phyloP scores from a whole-genome alignment of 2,329 filamentous ascomycete genomes.

The Aspergillus costaricaensis region DNA sequence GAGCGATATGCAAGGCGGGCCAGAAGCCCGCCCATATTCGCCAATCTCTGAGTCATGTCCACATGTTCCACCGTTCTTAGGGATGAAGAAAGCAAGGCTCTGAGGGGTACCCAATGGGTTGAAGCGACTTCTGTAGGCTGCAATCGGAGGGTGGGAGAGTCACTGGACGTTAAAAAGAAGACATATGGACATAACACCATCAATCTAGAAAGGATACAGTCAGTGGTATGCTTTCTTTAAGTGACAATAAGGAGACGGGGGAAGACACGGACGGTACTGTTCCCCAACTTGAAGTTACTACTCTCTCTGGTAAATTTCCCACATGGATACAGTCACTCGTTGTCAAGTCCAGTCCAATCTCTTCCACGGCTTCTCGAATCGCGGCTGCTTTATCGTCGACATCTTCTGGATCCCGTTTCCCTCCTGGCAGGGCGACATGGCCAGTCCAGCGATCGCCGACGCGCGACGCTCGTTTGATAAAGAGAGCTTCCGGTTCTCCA shows the following conservation, averaged over 20 bases:
- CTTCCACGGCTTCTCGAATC: slow-evolving; percentile 65
- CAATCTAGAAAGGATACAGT: slow-evolving; percentile 45
- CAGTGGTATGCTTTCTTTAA: slow-evolving; percentile 12
- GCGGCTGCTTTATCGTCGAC: slow-evolving; percentile 63
- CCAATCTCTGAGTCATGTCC: slow-evolving; percentile 64
- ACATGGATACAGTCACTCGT: slow-evolving; percentile 50
- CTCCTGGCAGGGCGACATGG: slow-evolving; percentile 69
- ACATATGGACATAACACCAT: slow-evolving; percentile 72
- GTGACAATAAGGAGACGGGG: neutral
- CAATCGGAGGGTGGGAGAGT: slow-evolving; percentile 60
- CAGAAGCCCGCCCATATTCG: slow-evolving; percentile 57
- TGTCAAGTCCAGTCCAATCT: slow-evolving; percentile 64
- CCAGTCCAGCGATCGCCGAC: slow-evolving; percentile 69
- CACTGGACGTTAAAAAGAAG: slow-evolving; percentile 61
- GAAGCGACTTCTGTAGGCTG: slow-evolving; percentile 69
- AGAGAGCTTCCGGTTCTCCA: slow-evolving; percentile 68
- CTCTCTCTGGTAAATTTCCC: slow-evolving; percentile 65
- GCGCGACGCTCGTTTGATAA: slow-evolving; percentile 68
- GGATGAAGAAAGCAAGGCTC: slow-evolving; percentile 60
- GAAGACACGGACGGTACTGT: slow-evolving; percentile 54
- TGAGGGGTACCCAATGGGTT: slow-evolving; percentile 68
- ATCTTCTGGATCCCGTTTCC: slow-evolving; percentile 66
- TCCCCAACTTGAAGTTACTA: slow-evolving; percentile 68
- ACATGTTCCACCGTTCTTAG: slow-evolving; percentile 65
- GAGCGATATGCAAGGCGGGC: slow-evolving; percentile 57